Evolutionary conservation across 2,329 filamentous ascomycete genomes (phyloP), one percentile per base, ranked within the genome.

Genomic region (Aspergillus costaricaensis): DNA sequence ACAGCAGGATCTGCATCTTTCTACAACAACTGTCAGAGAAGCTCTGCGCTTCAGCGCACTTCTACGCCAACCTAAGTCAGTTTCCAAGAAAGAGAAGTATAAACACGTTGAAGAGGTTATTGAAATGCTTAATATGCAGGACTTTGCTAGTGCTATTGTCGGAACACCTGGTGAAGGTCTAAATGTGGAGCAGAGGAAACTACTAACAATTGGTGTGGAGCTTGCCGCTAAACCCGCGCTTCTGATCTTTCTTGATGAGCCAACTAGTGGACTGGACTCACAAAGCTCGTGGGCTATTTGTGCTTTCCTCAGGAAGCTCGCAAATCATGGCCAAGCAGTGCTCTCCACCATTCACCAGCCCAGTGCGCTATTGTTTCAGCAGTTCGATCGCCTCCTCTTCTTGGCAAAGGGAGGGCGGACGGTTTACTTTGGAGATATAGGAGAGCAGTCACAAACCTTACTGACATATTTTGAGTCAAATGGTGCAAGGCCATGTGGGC

Each of bases 291-390:
- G 91, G 91, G 89, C 91, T 61, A 96, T 96, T 71, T 83, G 91
- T 49, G 87, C 90, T 67, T 85, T 96, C n/a, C 82, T 97, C 44
- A 88, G 94, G 76, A 96, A 95, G 79, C 82, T 96, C 21, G 91
- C 91, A 69, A 90, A 94, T 75, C 89, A 86, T 63, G 92, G 93
- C 12, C 91, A 95, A 74, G 92, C 93, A 53, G 89, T 96, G 73
- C 86, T 96, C 10, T 96, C 91, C 76, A 96, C 93, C 0, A 96
- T 96, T 64, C 93, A 97, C 75, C 93, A 97, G 74, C 93, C 93
- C 12, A 94, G 91, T n/a, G 92, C 92, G 38, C 90, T 96, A 81
- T 82, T 96, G 52, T 96, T 96, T 79, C 91, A 96, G 74, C 88
- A 91, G 60, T 96, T 88, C 57, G 86, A 88, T 63, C 79, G 81